phyloP scores from a whole-genome alignment of 2,329 filamentous ascomycete species.

The Tolypocladium guangdongense region DNA sequence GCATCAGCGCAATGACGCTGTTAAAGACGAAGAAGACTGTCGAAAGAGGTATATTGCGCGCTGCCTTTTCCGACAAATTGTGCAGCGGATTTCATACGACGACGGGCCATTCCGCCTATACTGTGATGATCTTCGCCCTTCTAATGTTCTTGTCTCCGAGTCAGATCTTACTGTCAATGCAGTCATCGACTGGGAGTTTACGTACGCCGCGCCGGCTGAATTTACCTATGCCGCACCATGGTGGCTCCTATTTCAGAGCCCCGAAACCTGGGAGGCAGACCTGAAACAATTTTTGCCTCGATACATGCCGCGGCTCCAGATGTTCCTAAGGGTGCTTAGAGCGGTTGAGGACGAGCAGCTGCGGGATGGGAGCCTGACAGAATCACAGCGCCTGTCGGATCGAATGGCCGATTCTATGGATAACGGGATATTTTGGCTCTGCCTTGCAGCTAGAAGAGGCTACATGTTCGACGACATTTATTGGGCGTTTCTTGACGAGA shows the following conservation, averaged over 20 bases:
- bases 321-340: conserved; percentile 20
- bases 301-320: conserved; percentile 20
- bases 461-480: conserved; percentile 3
- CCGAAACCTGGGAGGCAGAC: conserved; percentile 20
- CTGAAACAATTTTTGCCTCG: conserved; percentile 16
- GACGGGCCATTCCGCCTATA: conserved; percentile 13
- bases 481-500: conserved; percentile 1
- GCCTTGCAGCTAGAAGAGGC: conserved; percentile 1
- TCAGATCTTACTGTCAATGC: conserved; percentile 14
- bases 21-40: conserved; percentile 23
- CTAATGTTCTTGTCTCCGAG: conserved; percentile 19
- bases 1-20: conserved; percentile 27
- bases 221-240: conserved; percentile 24
- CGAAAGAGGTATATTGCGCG: conserved; percentile 26
- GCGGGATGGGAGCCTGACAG: background rate
- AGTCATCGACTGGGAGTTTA: conserved; percentile 30
- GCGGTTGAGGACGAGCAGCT: conserved; percentile 13
- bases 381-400: conserved; percentile 1
- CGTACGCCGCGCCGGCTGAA: conserved; percentile 21
- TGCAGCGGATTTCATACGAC: conserved; percentile 9
- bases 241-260: conserved; percentile 24
- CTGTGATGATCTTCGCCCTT: conserved; percentile 19
- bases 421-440: conserved; percentile 2
- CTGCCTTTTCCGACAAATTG: conserved; percentile 22
- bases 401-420: conserved; percentile 1